phyloP scores from a whole-genome alignment of 1,284 basidiomycete species.

The Apiotrichum porosum region DNA sequence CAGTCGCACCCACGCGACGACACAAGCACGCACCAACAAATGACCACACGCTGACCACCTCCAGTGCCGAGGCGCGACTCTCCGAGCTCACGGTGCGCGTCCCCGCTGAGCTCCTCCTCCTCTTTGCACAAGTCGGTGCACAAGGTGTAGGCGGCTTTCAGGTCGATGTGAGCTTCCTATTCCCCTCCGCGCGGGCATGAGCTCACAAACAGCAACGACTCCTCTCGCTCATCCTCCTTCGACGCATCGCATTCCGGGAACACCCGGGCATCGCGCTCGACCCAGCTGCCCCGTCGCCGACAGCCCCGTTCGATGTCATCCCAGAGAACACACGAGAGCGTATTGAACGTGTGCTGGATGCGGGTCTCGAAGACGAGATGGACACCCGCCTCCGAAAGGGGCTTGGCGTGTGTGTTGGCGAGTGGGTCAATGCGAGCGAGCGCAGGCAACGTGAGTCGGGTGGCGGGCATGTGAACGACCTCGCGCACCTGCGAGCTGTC shows the following conservation, averaged over 20 bases:
- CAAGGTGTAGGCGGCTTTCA: slow-evolving; percentile 45
- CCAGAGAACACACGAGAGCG: slow-evolving; percentile 28
- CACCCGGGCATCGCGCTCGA: slow-evolving; percentile 35
- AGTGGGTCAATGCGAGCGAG: slow-evolving; percentile 37
- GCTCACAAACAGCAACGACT: slow-evolving; percentile 32
- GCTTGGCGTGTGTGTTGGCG: slow-evolving; percentile 34
- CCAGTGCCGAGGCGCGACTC: slow-evolving; percentile 37
- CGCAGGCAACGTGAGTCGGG: slow-evolving; percentile 31
- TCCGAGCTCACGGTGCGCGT: slow-evolving; percentile 22
- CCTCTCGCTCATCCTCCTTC: slow-evolving; percentile 34
- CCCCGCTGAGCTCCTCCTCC: slow-evolving; percentile 32
- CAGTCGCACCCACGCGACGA: background rate
- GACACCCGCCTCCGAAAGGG: slow-evolving; percentile 39
- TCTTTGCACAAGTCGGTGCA: slow-evolving; percentile 43
- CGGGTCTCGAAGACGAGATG: slow-evolving; percentile 44
- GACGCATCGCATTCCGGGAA: slow-evolving; percentile 32
- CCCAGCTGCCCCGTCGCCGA: slow-evolving; percentile 16
- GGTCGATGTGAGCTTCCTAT: slow-evolving; percentile 30
- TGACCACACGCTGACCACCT: too few species aligned
- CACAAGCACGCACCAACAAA: too few species aligned
- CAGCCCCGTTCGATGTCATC: slow-evolving; percentile 39
- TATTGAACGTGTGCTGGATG: slow-evolving; percentile 39
- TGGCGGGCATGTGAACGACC: background rate
- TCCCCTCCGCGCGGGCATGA: background rate
- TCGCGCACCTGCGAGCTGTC: background rate